Evolutionary conservation across 176 grass and related monocot species (phyloP).

Genomic region (Echinochloa phyllopogon): DNA sequence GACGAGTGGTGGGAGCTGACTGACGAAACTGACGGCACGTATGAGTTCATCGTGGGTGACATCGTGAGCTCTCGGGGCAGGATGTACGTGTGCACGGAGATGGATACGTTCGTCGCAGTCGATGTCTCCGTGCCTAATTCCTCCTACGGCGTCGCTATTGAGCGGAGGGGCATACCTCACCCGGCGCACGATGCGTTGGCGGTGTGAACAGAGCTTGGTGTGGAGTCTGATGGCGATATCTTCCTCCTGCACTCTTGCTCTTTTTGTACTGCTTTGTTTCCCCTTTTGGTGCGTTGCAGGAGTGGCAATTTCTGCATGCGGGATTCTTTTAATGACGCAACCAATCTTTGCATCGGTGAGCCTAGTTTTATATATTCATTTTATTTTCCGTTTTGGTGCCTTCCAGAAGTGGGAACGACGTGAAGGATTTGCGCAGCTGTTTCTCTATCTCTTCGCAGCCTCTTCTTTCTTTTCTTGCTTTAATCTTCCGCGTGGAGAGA

Average conservation of each 20-base stretch:
- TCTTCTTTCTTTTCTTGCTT: not conserved
- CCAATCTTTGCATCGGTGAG: no score
- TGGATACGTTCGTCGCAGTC: not conserved
- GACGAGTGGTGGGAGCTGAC: not conserved
- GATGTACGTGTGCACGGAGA: not conserved
- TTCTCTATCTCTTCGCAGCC: not conserved
- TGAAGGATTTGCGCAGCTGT: not conserved
- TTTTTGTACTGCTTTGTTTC: not conserved
- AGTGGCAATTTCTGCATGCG: not conserved
- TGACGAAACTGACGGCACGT: not conserved
- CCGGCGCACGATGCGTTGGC: not conserved
- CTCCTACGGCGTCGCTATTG: not conserved
- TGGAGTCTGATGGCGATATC: not conserved
- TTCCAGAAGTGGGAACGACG: not conserved
- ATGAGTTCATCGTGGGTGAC: not conserved
- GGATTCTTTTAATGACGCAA: not conserved
- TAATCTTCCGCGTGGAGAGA: not conserved
- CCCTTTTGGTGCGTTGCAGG: slow-evolving; percentile 8
- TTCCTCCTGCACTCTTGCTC: not conserved
- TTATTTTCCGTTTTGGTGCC: no score
- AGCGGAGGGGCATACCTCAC: not conserved
- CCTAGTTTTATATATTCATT: no score
- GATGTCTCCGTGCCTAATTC: not conserved
- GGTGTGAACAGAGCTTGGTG: not conserved
- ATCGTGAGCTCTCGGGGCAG: not conserved